Evolutionary conservation across 148 eudicot species (phyloP), one percentile per base, ranked within the genome.

Genomic region (Vaccinium macrocarpon): DNA sequence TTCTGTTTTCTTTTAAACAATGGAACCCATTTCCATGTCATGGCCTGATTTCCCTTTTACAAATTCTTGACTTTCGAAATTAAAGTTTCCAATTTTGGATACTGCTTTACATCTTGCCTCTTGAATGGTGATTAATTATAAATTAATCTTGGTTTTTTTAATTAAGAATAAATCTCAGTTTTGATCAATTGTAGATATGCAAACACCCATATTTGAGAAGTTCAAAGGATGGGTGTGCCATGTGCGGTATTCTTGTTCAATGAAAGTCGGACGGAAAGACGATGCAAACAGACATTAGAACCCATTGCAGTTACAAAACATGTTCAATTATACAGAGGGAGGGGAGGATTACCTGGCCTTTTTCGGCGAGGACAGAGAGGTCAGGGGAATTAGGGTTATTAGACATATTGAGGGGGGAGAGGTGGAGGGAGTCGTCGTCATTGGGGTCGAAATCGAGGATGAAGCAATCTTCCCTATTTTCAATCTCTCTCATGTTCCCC

Each of bases 401-500:
- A 8, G 84, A 53, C 16, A 11, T 25, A 19, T 83, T 82, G n/a
- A 68, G n/a, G 46, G 38, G 80, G 18, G 21, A 27, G 56, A 66
- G 70, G 73, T 49, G 68, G 5, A 32, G 0, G 23, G 79, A 42
- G 71, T 68, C 35, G 61, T 88, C 80, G 61, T 88, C 80, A 49
- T 78, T 38, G 12, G 92, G 93, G 80, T 92, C 91, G 64, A 90
- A 92, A 68, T 92, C 96, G 7, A 93, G 88, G 48, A 93, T 93
- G 82, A 93, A 93, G 59, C 96, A 93, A 78, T 92, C 94, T 79
- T 93, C 96, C 72, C 82, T 73, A 21, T 91, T 91, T 84, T 91
- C 96, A 64, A 84, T 72, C 62, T 84, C 88, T 82, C 78, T 84
- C 86, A 93, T 86, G 13, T 89, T 84, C 0, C 49, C 15, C 2